Evolutionary conservation across 331 rosid species (phyloP).

Genomic region (Malus hybrid): DNA sequence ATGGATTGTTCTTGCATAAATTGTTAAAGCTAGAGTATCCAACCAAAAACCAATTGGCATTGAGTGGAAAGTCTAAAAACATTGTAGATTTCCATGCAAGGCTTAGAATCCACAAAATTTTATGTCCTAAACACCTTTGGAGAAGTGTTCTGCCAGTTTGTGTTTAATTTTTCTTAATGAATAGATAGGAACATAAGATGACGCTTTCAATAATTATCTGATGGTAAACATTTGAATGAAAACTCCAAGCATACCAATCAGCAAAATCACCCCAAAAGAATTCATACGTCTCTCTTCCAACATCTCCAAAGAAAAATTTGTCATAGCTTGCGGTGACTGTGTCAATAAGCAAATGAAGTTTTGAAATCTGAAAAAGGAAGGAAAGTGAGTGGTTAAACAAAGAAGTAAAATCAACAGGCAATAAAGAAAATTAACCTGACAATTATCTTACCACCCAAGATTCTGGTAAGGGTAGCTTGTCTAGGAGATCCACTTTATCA

Average conservation of each 20-base stretch:
- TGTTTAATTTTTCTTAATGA: neutral
- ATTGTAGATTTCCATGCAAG: neutral
- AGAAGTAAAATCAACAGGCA: conserved; percentile 1
- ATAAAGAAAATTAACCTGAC: conserved; percentile 1
- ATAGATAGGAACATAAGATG: neutral
- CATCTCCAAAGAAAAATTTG: conserved; percentile 87
- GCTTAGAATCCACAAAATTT: neutral
- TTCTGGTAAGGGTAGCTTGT: conserved; percentile 73
- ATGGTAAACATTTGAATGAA: neutral
- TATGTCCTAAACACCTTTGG: neutral
- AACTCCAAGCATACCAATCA: conserved; percentile 58
- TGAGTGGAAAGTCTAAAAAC: neutral
- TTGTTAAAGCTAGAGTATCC: neutral
- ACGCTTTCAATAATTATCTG: neutral
- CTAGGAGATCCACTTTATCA: conserved; percentile 52
- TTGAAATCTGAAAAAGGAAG: conserved; percentile 54
- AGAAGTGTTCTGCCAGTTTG: neutral
- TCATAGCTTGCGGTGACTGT: conserved; percentile 71
- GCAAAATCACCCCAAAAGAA: conserved; percentile 99
- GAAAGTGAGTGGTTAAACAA: conserved; percentile 2
- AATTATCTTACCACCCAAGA: conserved; percentile 81
- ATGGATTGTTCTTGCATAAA: neutral
- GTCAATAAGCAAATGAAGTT: conserved; percentile 81
- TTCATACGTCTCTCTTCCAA: conserved; percentile 80
- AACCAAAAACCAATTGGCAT: neutral